These are phyloP conservation scores for Kodamaea nitidulidarum DNA, from an alignment of 805 yeast species.

Conservation along the genomic window DNA sequence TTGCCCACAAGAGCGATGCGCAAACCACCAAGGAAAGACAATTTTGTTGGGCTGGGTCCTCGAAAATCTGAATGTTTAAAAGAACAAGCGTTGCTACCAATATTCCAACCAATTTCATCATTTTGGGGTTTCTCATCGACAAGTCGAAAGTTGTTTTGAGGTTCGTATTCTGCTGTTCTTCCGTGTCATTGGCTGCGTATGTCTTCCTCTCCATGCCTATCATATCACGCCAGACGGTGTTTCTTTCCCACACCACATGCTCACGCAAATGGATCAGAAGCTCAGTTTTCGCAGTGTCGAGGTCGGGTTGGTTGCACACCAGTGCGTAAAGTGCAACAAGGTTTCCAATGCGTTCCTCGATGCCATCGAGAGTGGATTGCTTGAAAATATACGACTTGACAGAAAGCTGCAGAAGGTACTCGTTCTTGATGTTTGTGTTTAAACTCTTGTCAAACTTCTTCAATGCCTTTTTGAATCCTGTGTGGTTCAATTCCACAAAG, in stretches of 20 bases:
- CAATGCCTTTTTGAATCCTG: conserved; percentile 51
- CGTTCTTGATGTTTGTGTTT: conserved; percentile 40
- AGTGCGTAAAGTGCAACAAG: conserved; percentile 35
- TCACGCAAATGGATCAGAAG: conserved; percentile 54
- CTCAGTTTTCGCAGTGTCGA: conserved; percentile 48
- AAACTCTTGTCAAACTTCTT: conserved; percentile 52
- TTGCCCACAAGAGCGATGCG: conserved; percentile 90
- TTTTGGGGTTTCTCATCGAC: conserved; percentile 30
- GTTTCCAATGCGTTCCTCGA: conserved; percentile 31
- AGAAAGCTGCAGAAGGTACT: conserved; percentile 45
- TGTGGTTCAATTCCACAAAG: conserved; percentile 47
- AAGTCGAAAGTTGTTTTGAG: conserved; percentile 18
- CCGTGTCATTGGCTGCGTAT: conserved; percentile 25
- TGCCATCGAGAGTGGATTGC: conserved; percentile 23
- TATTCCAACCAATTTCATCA: conserved; percentile 47
- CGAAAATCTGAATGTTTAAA: conserved; percentile 25
- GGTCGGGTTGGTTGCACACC: conserved; percentile 33
- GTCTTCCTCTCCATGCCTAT: conserved; percentile 43
- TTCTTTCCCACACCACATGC: conserved; percentile 54
- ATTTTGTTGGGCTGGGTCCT: conserved; percentile 32
- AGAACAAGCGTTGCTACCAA: conserved; percentile 41
- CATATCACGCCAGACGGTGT: conserved; percentile 56
- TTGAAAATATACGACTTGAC: conserved; percentile 37
- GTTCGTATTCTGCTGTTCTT: conserved; percentile 8
- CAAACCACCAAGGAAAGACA: conserved; percentile 77